These are phyloP conservation scores for Sporothrix globosa DNA, from an alignment of 2,329 filamentous ascomycete genomes.

Conservation along the genomic window DNA sequence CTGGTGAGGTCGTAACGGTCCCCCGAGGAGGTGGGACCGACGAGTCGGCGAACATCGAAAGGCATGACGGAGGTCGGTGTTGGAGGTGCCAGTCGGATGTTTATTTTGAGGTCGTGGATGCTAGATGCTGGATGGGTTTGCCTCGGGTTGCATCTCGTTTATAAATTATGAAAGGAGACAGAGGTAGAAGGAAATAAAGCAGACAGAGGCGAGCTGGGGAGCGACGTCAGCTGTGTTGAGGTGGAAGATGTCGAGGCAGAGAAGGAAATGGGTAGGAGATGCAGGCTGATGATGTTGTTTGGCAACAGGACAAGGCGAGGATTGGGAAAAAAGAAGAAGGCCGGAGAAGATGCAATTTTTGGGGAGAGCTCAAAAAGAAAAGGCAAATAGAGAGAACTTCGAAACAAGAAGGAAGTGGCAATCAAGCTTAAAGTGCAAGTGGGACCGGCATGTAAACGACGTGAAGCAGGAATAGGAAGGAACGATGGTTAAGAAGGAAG, in stretches of 20 bases:
- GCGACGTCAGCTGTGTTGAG: too few relatives aligned
- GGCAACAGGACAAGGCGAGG: too few relatives aligned
- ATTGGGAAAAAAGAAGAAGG: too few relatives aligned
- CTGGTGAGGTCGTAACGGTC: slow-evolving; percentile 59
- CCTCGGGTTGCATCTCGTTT: too few relatives aligned
- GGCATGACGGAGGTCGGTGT: slow-evolving; percentile 6
- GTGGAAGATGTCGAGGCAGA: too few relatives aligned
- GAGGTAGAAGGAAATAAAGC: too few relatives aligned
- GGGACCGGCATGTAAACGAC: not conserved
- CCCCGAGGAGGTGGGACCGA: slow-evolving; percentile 53
- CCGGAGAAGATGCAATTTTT: not conserved
- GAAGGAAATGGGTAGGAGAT: too few relatives aligned
- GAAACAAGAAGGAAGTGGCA: not conserved
- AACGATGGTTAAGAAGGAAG: slow-evolving; percentile 15
- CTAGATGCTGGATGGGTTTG: too few relatives aligned
- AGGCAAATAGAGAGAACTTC: not conserved
- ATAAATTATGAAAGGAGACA: too few relatives aligned
- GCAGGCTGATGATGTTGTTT: too few relatives aligned
- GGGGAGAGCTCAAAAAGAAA: slow-evolving; percentile 4
- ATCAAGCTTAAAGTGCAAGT: not conserved
- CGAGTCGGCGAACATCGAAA: slow-evolving; percentile 22
- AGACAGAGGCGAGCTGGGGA: too few relatives aligned
- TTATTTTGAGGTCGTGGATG: not conserved
- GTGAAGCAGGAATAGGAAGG: slow-evolving; percentile 9
- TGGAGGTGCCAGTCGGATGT: not conserved